Conservation (phyloP, 78 protist species). For the Salpingoeca rosetta region DNA sequence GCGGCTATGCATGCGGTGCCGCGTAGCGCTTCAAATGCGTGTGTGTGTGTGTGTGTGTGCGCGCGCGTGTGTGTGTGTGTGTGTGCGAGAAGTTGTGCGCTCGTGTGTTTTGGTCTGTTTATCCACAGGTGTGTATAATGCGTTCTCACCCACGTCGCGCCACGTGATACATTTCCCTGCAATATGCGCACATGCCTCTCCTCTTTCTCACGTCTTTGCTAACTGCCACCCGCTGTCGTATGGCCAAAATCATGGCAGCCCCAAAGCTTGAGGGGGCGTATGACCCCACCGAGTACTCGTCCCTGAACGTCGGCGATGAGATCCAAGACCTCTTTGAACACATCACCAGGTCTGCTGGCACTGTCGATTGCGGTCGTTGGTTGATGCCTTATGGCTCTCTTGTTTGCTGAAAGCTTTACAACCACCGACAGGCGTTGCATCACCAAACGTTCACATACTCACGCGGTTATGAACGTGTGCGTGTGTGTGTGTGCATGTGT, state of each 20-base stretch:
- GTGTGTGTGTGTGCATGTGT: neutral
- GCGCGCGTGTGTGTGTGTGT: too few species aligned
- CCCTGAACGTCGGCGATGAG: slow-evolving; percentile 24
- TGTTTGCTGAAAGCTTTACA: neutral
- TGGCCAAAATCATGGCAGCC: too few species aligned
- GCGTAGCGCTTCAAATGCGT: too few species aligned
- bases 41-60: too few species aligned
- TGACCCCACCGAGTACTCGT: slow-evolving; percentile 18
- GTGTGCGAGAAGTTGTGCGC: too few species aligned
- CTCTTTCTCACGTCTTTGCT: too few species aligned
- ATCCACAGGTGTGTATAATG: too few species aligned
- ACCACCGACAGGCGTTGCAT: neutral
- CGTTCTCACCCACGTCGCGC: too few species aligned
- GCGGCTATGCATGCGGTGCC: too few species aligned
- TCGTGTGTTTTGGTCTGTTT: too few species aligned
- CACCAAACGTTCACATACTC: neutral
- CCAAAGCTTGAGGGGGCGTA: slow-evolving; percentile 9
- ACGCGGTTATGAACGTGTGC: neutral
- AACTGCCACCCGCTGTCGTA: neutral
- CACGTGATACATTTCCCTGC: too few species aligned
- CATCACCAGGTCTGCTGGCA: slow-evolving; percentile 49
- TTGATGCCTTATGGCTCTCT: neutral
- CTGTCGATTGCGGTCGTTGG: neutral
- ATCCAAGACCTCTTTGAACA: slow-evolving; percentile 46
- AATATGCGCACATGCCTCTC: too few species aligned